phyloP scores from a whole-genome alignment of 2,329 filamentous ascomycete genomes.

The Clonostachys byssicola region DNA sequence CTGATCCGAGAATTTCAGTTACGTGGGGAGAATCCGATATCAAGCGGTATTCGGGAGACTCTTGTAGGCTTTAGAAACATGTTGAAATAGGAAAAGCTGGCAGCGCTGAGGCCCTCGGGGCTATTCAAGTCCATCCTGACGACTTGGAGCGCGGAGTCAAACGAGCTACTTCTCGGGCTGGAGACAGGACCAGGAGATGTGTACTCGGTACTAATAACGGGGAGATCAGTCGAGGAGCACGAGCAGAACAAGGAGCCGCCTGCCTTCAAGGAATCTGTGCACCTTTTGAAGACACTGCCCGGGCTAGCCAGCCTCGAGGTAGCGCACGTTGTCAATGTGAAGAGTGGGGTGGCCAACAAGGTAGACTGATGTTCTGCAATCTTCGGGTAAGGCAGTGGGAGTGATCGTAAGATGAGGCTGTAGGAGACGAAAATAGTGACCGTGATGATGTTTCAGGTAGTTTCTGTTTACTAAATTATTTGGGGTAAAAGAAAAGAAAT shows the following conservation, averaged over 20 bases:
- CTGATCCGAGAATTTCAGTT: no score
- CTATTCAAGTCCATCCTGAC: neutral
- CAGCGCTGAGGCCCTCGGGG: slow-evolving; percentile 2
- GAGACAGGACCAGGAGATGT: slow-evolving; percentile 15
- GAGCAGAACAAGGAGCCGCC: neutral
- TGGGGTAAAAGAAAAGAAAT: neutral
- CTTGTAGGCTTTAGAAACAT: no score
- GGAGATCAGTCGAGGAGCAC: neutral
- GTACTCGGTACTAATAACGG: slow-evolving; percentile 2
- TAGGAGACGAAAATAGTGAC: no score
- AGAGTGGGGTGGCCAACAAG: neutral
- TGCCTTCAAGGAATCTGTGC: neutral
- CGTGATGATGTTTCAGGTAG: neutral
- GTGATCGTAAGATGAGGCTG: neutral
- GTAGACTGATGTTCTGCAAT: neutral
- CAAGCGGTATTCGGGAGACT: no score
- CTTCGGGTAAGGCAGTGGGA: neutral
- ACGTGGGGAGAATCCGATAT: no score
- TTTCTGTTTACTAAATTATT: neutral
- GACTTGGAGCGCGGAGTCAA: slow-evolving; percentile 22
- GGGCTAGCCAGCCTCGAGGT: neutral
- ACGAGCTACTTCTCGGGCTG: slow-evolving; percentile 17
- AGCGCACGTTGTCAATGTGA: neutral
- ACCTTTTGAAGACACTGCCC: neutral
- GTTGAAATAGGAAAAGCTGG: no score